Evolutionary conservation across 768 basidiomycete species (phyloP), one percentile per base, ranked within the genome.

Genomic region (Tricholoma saponaceum): DNA sequence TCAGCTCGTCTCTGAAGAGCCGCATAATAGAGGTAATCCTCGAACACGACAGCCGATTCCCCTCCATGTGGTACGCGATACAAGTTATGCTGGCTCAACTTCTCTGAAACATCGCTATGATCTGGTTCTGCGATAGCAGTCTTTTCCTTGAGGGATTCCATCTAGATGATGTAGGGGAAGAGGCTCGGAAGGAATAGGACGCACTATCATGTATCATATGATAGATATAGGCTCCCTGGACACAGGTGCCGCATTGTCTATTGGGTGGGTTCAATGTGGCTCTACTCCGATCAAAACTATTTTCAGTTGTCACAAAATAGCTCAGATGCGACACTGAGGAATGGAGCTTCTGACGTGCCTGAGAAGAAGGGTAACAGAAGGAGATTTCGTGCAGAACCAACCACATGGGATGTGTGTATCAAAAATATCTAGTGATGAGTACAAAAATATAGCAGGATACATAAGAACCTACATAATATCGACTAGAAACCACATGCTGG

Each of bases 21-120:
- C 1, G 73, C 72, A 51, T 70, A 74, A 60, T 74, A 70, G 8
- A 74, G 66, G 56, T 69, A 76, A 10, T 76, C 74, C 59, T 77
- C 74, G 55, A 74, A 75, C 18, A 67, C 62, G 26, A 66, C 54
- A 2, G 32, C 54, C 32, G 51, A 54, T 18, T 35, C 30, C 3
- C 12, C 16, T 37, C 30, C 14, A 22, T 52, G 51, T 33, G 52
- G 35, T 49, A 39, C 30, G 16, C 41, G 32, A 25, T 18, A 43
- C 20, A 51, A 41, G 16, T 53, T 26, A 16, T 56, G 9, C 12
- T 44, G 43, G 18, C 43, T 44, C 8, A 10, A 44, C 43, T 44
- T 22, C 10, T 7, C 20, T 23, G 22, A 44, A 14, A 18, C 22
- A 44, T 20, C 16, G 52, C 25, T 26, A 41, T 20, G 32, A 55